phyloP scores from a whole-genome alignment of 257 asterid species.

The Fraxinus anomala region DNA sequence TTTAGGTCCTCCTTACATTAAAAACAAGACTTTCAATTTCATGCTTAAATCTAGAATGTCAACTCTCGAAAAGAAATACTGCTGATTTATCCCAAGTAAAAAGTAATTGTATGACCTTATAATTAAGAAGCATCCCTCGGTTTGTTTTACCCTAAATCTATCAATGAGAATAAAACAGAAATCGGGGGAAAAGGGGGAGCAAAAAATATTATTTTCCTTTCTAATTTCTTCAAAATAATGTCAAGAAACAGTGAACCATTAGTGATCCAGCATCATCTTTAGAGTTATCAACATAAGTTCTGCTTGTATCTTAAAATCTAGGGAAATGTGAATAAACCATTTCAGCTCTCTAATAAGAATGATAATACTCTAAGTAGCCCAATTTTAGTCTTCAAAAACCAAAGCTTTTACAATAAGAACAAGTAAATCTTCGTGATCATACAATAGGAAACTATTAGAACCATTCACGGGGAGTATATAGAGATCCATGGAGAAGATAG shows the following conservation, averaged over 20 bases:
- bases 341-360: background rate
- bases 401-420: conserved; percentile 1
- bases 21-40: conserved; percentile 1
- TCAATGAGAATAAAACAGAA: background rate
- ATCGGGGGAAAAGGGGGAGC: no score
- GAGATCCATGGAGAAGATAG: background rate
- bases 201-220: background rate
- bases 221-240: background rate
- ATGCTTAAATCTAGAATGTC: background rate
- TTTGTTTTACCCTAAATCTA: background rate
- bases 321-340: conserved; percentile 10
- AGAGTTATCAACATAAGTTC: background rate
- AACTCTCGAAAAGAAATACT: background rate
- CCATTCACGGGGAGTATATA: background rate
- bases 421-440: background rate
- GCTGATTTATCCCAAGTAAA: background rate
- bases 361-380: background rate
- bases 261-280: background rate
- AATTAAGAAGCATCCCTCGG: background rate
- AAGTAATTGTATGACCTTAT: background rate
- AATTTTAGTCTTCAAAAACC: background rate
- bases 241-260: conserved; percentile 2
- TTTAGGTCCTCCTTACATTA: no score
- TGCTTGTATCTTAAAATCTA: background rate
- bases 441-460: background rate